phyloP scores from a whole-genome alignment of 352 stramenopile genomes.

The Pythium plurisporium region DNA sequence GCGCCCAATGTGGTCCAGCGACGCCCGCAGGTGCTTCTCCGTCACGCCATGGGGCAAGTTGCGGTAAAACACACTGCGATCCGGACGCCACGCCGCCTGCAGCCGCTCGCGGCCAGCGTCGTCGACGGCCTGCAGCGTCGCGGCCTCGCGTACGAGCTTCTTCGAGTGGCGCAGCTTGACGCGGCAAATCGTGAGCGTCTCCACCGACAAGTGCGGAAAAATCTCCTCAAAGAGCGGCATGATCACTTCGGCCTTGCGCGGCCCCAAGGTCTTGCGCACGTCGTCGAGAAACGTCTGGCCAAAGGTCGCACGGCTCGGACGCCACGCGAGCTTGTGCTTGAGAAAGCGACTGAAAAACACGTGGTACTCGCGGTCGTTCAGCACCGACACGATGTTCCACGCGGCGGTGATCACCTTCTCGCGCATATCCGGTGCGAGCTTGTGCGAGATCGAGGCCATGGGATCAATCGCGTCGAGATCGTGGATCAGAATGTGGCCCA shows the following conservation, averaged over 20 bases:
- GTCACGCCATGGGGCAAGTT: conserved; percentile 70
- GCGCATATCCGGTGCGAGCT: conserved; percentile 54
- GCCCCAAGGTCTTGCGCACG: conserved; percentile 58
- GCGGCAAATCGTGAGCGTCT: conserved; percentile 83
- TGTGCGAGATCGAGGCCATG: conserved; percentile 46
- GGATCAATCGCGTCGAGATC: conserved; percentile 77
- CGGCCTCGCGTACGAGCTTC: conserved; percentile 57
- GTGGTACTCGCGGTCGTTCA: conserved; percentile 83
- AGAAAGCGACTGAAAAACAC: conserved; percentile 86
- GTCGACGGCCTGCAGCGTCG: conserved; percentile 39
- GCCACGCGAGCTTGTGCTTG: conserved; percentile 84
- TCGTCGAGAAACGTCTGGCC: conserved; percentile 77
- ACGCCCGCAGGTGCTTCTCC: conserved; percentile 57
- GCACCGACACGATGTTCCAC: conserved; percentile 82
- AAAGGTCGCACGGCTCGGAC: conserved; percentile 71
- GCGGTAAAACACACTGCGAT: conserved; percentile 69
- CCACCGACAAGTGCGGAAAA: conserved; percentile 72
- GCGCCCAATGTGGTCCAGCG: conserved; percentile 57
- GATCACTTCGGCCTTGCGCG: conserved; percentile 49
- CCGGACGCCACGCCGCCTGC: conserved; percentile 38
- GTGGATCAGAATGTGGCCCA: conserved; percentile 79
- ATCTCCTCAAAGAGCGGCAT: conserved; percentile 81
- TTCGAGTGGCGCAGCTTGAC: conserved; percentile 69
- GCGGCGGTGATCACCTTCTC: conserved; percentile 78
- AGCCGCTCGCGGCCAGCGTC: conserved; percentile 37